These are phyloP conservation scores for Colletotrichum plurivorum DNA, from an alignment of 2,329 filamentous ascomycete genomes.

Conservation along the genomic window DNA sequence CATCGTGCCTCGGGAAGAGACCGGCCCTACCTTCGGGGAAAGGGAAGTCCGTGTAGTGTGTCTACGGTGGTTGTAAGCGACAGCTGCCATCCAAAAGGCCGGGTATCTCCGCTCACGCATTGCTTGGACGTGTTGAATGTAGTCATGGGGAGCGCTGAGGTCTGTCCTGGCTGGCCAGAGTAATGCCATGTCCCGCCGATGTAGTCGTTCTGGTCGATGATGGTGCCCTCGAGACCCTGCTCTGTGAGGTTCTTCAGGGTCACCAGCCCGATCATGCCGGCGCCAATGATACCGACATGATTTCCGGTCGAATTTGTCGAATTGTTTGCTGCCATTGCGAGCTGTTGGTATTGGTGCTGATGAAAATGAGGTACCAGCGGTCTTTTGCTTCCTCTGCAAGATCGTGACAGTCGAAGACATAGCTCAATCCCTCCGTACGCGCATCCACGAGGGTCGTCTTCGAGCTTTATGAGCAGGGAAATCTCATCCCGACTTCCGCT, in stretches of 20 bases:
- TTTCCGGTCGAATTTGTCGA: conserved; percentile 27
- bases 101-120: conserved; percentile 8
- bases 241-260: conserved; percentile 40
- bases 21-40: background rate
- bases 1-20: background rate
- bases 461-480: no score
- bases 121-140: conserved; percentile 38
- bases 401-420: no score
- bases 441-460: no score
- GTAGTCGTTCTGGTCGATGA: conserved; percentile 33
- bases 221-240: conserved; percentile 35
- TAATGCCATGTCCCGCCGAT: conserved; percentile 40
- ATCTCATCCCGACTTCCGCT: no score
- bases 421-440: no score
- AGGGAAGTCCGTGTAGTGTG: conserved; percentile 37
- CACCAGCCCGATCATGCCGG: conserved; percentile 37
- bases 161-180: conserved; percentile 8
- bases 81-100: no score
- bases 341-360: no score
- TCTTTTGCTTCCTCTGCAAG: no score
- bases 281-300: conserved; percentile 47
- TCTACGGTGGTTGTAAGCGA: background rate
- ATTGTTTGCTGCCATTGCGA: background rate
- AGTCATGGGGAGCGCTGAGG: conserved; percentile 33
- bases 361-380: no score